Evolutionary conservation across 257 asterid species (phyloP), one percentile per base, ranked within the genome.

Genomic region (Nicotiana tabacum): DNA sequence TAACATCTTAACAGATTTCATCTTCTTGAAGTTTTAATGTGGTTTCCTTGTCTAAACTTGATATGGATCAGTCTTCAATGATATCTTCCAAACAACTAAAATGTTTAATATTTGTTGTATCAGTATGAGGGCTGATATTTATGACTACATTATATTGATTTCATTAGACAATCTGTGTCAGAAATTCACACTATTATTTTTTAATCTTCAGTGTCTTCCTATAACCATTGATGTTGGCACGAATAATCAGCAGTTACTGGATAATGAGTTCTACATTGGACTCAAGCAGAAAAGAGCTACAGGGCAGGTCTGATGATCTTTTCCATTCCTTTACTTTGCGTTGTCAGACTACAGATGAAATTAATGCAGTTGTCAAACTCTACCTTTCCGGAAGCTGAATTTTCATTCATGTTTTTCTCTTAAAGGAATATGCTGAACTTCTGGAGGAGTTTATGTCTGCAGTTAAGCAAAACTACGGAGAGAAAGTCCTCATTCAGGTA

Each of bases 191-290:
- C 46, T 51, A n/a, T 70, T 78, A 51, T 17, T 39, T 12, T 86
- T 68, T 70, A 1, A 83, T 65, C 78, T 58, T 82, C 91, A 95
- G 97, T 95, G 99, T 83, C 88, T 95, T 83, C 98, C 98, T 83
- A 86, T 95, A 78, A 95, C 98, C 65, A 90, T 93, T 61, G 98
- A 95, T 78, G 98, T 95, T 57, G 98, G 98, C 80, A 93, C 98
- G 64, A 95, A 95, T 88, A 95, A 95, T 77, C 83, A 90, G 91
- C 86, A 83, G 84, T 85, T 95, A 80, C 83, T 95, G 84, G 95
- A 95, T 1, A 98, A 95, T 72, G 98, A 95, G 85, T 95, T 87
- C 87, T 95, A 93, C 87, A 95, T 92, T 82, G 98, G 98, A 80
- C 93, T 93, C 48, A 91, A 85, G 90, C 97, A 92, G 77, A 92